phyloP scores from a whole-genome alignment of 441 rosid genomes.

The Flueggea neowawraea region DNA sequence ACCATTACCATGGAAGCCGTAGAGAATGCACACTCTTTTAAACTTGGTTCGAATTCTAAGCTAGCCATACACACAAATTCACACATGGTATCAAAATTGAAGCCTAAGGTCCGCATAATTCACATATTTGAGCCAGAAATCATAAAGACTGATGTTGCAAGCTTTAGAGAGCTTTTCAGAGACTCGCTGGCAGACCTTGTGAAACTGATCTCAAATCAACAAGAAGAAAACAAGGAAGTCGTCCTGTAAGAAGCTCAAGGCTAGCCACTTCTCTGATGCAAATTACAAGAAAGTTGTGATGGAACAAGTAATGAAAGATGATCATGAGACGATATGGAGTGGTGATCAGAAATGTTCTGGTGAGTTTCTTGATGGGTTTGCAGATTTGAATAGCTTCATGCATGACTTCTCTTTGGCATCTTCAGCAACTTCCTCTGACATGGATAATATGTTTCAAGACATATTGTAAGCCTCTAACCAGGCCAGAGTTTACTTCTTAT shows the following conservation, averaged over 20 bases:
- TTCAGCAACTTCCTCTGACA: no score
- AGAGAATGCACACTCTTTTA: no score
- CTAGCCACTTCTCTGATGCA: slow-evolving; percentile 3
- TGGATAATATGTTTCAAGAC: no score
- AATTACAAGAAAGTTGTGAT: neutral
- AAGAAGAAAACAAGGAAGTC: slow-evolving; percentile 25
- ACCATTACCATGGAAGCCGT: no score
- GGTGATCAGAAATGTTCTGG: slow-evolving; percentile 33
- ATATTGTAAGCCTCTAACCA: no score
- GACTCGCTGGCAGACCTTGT: slow-evolving; percentile 72
- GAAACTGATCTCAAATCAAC: slow-evolving; percentile 20
- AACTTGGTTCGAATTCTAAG: no score
- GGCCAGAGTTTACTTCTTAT: no score
- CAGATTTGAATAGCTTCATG: slow-evolving; percentile 66
- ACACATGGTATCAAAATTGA: slow-evolving; percentile 49
- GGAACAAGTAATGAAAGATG: slow-evolving; percentile 36
- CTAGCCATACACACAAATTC: slow-evolving; percentile 39
- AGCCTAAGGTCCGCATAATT: slow-evolving; percentile 86
- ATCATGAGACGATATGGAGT: slow-evolving; percentile 33
- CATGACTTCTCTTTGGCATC: no score
- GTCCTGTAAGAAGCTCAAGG: neutral
- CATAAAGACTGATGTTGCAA: slow-evolving; percentile 87
- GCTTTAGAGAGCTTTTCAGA: slow-evolving; percentile 81
- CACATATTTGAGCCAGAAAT: slow-evolving; percentile 96
- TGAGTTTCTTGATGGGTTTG: slow-evolving; percentile 48